A percentile compares a stretch with the other conserved stretches of the same genome.
Conservation (phyloP, 1,284 basidiomycete genomes). For the Pseudozyma pruni region DNA sequence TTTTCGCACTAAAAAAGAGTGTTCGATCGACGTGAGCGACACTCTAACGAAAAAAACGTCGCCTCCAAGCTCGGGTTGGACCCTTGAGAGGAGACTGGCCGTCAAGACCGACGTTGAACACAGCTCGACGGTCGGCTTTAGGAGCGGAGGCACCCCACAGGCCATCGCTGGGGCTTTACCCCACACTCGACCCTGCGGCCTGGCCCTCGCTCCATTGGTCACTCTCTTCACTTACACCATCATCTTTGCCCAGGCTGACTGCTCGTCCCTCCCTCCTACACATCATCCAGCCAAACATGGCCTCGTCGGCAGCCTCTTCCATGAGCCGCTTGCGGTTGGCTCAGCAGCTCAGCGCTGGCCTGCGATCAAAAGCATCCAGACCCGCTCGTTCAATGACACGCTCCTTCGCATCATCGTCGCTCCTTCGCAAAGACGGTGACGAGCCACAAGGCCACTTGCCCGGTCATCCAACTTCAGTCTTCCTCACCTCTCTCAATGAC, state of each 20-base stretch:
- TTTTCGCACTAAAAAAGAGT: no score
- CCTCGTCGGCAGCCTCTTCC: constrained; percentile 4
- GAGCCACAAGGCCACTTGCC: constrained; percentile 54
- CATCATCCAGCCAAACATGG: constrained; percentile 4
- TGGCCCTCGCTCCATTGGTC: no score
- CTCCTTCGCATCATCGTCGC: constrained; percentile 17
- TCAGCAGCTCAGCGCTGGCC: constrained; percentile 1
- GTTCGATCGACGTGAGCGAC: no score
- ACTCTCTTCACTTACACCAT: background rate
- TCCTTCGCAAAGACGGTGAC: constrained; percentile 31
- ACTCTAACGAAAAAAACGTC: no score
- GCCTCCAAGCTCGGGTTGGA: no score
- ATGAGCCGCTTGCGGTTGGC: constrained; percentile 11
- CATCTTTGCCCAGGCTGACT: background rate
- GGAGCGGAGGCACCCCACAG: no score
- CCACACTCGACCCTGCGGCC: no score
- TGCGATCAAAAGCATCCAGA: background rate
- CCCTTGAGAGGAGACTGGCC: no score
- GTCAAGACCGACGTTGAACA: no score
- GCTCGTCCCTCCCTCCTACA: background rate
- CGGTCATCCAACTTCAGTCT: constrained; percentile 54
- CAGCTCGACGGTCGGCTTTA: no score
- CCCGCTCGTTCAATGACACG: background rate
- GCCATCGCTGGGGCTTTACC: no score
- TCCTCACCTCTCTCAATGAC: constrained; percentile 56